Conservation (phyloP, 2,329 filamentous ascomycete genomes). For the Ophiostoma australiae region DNA sequence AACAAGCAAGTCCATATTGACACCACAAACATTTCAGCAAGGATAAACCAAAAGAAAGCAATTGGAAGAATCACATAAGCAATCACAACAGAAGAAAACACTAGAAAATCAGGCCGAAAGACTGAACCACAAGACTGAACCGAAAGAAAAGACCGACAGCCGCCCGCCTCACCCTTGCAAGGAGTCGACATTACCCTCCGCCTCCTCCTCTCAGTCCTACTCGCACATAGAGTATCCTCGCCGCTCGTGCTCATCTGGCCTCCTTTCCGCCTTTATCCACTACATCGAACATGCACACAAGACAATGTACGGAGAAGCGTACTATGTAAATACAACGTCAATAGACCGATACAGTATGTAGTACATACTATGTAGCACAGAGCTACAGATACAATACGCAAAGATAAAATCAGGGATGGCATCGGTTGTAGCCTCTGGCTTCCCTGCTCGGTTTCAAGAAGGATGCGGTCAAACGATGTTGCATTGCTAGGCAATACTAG, state of each 20-base stretch:
- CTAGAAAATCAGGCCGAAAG: not conserved
- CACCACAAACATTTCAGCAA: not conserved
- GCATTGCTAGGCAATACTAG: not conserved
- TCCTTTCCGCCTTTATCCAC: not conserved
- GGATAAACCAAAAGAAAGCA: not conserved
- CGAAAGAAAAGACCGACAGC: not conserved
- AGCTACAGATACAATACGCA: not conserved
- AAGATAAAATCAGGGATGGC: not conserved
- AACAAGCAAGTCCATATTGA: not conserved
- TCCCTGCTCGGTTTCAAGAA: conserved; percentile 2
- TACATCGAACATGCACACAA: conserved; percentile 10
- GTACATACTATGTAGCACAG: too few species aligned
- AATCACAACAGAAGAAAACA: not conserved
- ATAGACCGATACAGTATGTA: not conserved
- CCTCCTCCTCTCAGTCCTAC: not conserved
- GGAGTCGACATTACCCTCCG: not conserved
- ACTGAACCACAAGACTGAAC: too few species aligned
- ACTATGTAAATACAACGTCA: conserved; percentile 1
- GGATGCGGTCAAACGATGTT: conserved; percentile 10
- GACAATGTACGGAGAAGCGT: conserved; percentile 2
- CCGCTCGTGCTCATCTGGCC: not conserved
- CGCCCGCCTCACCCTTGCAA: not conserved
- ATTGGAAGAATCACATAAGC: not conserved
- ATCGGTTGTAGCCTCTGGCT: not conserved
- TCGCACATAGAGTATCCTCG: too few species aligned